These are phyloP conservation scores for Brassica cretica DNA, from an alignment of 345 rosid genomes.

Conservation along the genomic window DNA sequence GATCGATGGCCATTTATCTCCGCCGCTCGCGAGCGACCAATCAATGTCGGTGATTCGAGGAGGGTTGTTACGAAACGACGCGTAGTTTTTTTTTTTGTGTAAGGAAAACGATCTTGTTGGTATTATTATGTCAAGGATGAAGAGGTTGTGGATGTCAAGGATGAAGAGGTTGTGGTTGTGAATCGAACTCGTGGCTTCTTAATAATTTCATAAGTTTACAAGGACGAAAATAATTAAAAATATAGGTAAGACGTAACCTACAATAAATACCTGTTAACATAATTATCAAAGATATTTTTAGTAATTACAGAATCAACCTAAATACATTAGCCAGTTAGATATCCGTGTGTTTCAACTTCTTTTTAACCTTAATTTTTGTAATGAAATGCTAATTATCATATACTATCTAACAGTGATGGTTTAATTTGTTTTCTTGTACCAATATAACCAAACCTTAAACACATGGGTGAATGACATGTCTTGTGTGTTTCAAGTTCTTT, in stretches of 20 bases:
- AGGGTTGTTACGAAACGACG: constrained; percentile 10
- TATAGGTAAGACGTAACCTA: background rate
- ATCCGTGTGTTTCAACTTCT: too few species aligned
- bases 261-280: constrained; percentile 7
- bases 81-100: background rate
- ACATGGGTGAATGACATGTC: background rate
- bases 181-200: constrained; percentile 28
- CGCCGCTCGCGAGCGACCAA: constrained; percentile 20
- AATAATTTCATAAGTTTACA: background rate
- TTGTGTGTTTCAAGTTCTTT: background rate
- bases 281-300: too few species aligned
- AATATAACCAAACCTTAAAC: background rate
- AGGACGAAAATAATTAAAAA: background rate
- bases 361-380: too few species aligned
- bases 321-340: background rate
- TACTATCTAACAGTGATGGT: background rate
- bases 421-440: too few species aligned
- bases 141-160: background rate
- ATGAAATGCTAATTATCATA: background rate
- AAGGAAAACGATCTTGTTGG: background rate
- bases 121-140: background rate
- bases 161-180: constrained; percentile 28
- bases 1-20: constrained; percentile 21
- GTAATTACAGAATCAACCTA: background rate
- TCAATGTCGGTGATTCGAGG: constrained; percentile 8